These are phyloP conservation scores for Sporothrix humicola DNA, from an alignment of 2,329 filamentous ascomycete species.

Conservation along the genomic window DNA sequence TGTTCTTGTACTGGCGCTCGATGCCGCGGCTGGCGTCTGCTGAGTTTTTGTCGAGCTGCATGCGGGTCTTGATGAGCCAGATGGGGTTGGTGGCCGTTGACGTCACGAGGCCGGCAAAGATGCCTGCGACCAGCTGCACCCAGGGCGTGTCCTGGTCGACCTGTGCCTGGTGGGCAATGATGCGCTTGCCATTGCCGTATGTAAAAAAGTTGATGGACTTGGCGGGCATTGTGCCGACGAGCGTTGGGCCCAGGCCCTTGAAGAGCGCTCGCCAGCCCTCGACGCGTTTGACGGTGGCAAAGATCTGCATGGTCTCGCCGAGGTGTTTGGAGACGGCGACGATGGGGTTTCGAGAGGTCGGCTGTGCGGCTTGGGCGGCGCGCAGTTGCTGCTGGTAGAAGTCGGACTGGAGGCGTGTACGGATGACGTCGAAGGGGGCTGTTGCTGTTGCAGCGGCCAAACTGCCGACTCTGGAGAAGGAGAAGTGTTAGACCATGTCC, in stretches of 20 bases:
- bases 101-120: conserved; percentile 80
- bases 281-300: conserved; percentile 76
- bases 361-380: conserved; percentile 67
- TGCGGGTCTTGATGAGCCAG: conserved; percentile 91
- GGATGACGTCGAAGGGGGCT: conserved; percentile 89
- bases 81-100: conserved; percentile 94
- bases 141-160: conserved; percentile 68
- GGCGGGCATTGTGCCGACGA: conserved; percentile 87
- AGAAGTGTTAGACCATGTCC: neutral
- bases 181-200: conserved; percentile 87
- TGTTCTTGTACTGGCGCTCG: conserved; percentile 79
- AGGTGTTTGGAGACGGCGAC: conserved; percentile 76
- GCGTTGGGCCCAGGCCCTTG: conserved; percentile 89
- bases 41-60: conserved; percentile 89
- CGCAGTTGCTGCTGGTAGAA: conserved; percentile 88
- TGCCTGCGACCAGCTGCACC: conserved; percentile 79
- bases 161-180: conserved; percentile 78
- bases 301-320: conserved; percentile 82
- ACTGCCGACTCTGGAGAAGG: conserved; percentile 70
- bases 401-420: conserved; percentile 90
- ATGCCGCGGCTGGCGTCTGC: conserved; percentile 63
- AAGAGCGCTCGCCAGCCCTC: conserved; percentile 90
- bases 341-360: conserved; percentile 58
- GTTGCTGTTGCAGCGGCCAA: conserved; percentile 94
- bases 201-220: conserved; percentile 92